Base-by-base conservation (phyloP, 1,284 basidiomycete genomes). In the Cutaneotrichosporon dermatis region DNA sequence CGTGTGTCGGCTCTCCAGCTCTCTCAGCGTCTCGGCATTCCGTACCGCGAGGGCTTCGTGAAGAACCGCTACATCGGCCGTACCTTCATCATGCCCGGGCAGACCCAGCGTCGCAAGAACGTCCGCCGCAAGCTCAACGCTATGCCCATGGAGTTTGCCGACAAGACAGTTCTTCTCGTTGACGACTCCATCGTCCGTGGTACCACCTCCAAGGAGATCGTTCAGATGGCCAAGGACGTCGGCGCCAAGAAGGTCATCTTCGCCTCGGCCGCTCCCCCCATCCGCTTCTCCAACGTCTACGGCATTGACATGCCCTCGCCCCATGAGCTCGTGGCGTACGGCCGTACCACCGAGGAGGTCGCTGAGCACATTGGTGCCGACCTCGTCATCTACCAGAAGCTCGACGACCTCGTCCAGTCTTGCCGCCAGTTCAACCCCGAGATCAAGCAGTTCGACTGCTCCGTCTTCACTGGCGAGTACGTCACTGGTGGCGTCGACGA, bases 81-180 rank as follows among this genome's bases (percentile, higher is more conserved):
- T 63, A 99, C 96, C 0, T 99, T 99, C 78, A 99, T 99, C 80
- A 99, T 99, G 96, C 95, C 96, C 7, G 96, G 95, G 33, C 96
- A 99, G 75, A 88, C 89, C 75, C 89, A 86, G 67, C 51, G 80
- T 72, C 86, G 85, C 68, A 98, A 95, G 82, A 99, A 96, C 73
- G 96, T 99, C 12, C 83, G 96, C 60, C 83, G 89, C 66, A 99
- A 99, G 79, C 81, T 99, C 62, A 99, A 99, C 76, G 96, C 96
- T 3, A 99, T 99, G 94, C 94, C 96, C n/a, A 83, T 98, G 63
- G 96, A 99, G 79, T 99, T 99, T 74, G 83, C 83, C 13, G 86
- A 83, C 70, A 98, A 97, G 82, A 90, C 89, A 67, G 93, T 99
- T 6, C 83, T 99, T 51, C 84, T 99, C 53, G 96, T 99, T 36